These are phyloP conservation scores for Saccharomyces mikatae DNA, from an alignment of 805 yeast genomes.

Conservation along the genomic window DNA sequence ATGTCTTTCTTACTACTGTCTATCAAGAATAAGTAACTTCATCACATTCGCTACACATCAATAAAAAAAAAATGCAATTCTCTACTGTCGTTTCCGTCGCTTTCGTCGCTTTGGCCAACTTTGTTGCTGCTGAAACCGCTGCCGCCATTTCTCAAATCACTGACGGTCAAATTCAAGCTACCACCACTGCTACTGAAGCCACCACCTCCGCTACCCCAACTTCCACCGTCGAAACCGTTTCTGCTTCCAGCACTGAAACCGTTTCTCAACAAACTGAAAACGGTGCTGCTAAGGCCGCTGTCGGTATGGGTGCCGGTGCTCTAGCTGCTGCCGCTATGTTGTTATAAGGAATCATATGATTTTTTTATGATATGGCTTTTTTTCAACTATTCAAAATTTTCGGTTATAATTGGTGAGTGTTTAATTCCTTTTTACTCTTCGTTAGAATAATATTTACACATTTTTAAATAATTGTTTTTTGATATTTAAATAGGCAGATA, in stretches of 20 bases:
- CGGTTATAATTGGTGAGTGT: background rate
- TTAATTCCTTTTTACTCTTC: background rate
- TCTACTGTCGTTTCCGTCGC: background rate
- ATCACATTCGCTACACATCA: background rate
- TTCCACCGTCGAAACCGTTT: background rate
- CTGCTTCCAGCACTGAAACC: background rate
- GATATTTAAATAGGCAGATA: background rate
- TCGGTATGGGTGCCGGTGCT: slow-evolving; percentile 18
- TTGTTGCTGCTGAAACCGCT: background rate
- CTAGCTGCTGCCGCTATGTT: slow-evolving; percentile 29
- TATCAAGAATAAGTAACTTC: background rate
- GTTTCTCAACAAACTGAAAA: slow-evolving; percentile 14
- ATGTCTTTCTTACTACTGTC: background rate
- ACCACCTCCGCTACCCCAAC: background rate
- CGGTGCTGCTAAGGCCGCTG: slow-evolving; percentile 21
- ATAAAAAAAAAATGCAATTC: slow-evolving; percentile 6
- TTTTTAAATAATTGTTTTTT: background rate
- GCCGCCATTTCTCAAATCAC: background rate
- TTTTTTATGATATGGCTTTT: background rate
- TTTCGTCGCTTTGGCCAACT: background rate
- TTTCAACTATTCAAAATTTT: background rate
- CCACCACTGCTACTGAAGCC: background rate
- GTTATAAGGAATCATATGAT: slow-evolving; percentile 9
- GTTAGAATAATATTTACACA: background rate
- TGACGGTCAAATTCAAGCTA: background rate